These are phyloP conservation scores for Exophiala sp. DNA, from an alignment of 2,329 filamentous ascomycete genomes.

Conservation along the genomic window DNA sequence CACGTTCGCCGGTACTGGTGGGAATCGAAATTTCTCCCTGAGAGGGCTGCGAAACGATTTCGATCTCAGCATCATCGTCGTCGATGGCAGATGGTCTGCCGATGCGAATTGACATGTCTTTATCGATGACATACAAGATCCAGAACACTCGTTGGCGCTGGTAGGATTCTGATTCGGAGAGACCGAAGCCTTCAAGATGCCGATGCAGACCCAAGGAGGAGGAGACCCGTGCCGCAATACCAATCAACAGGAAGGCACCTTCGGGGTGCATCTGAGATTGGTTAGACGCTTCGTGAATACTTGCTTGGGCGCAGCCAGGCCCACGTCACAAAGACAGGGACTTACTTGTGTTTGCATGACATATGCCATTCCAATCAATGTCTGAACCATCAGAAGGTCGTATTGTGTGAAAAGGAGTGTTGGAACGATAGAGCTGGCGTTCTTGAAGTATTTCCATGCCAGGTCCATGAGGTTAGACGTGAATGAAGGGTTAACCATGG, in stretches of 20 bases:
- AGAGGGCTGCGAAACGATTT: neutral
- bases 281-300: conserved; percentile 7
- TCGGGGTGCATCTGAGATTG: conserved; percentile 9
- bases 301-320: neutral
- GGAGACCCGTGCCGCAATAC: conserved; percentile 7
- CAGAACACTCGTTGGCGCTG: conserved; percentile 19
- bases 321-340: neutral
- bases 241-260: conserved; percentile 5
- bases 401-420: conserved; percentile 3
- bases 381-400: conserved; percentile 10
- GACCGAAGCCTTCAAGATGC: conserved; percentile 13
- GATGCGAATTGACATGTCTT: conserved; percentile 8
- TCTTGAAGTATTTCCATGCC: conserved; percentile 14
- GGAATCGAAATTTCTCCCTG: conserved; percentile 5
- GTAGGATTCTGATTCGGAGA: conserved; percentile 6
- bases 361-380: conserved; percentile 9
- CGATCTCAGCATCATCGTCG: conserved; percentile 10
- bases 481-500: neutral
- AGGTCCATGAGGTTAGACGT: neutral
- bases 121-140: conserved; percentile 15
- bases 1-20: neutral
- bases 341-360: neutral
- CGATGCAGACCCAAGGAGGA: conserved; percentile 10
- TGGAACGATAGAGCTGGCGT: conserved; percentile 6
- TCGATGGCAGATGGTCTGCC: conserved; percentile 15